phyloP scores from a whole-genome alignment of 1,284 basidiomycete species.

The Trametes sp. region DNA sequence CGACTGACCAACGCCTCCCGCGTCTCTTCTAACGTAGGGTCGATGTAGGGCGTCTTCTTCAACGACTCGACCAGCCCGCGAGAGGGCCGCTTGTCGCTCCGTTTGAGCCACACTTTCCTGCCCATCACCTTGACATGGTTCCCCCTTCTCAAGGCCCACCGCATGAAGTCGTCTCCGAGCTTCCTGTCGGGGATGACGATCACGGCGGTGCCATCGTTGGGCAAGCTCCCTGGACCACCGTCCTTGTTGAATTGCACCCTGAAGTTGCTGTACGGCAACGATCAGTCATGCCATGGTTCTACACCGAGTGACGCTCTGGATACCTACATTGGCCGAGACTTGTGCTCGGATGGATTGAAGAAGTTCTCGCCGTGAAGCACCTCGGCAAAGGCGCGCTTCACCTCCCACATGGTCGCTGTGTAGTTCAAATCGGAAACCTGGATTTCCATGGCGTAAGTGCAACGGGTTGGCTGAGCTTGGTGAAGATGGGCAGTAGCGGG shows the following conservation, averaged over 20 bases:
- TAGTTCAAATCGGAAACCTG: constrained; percentile 19
- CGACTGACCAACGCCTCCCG: constrained; percentile 50
- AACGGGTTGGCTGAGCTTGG: background rate
- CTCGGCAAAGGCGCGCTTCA: constrained; percentile 59
- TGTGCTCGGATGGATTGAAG: constrained; percentile 44
- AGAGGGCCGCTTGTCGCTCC: constrained; percentile 20
- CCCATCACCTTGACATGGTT: constrained; percentile 50
- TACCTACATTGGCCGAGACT: constrained; percentile 42
- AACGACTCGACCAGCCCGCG: constrained; percentile 23
- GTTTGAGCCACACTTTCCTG: constrained; percentile 32
- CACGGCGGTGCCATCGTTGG: constrained; percentile 63
- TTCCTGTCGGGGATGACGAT: constrained; percentile 53
- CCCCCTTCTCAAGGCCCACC: constrained; percentile 45
- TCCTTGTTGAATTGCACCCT: constrained; percentile 55
- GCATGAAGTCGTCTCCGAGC: constrained; percentile 56
- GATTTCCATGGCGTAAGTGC: constrained; percentile 54
- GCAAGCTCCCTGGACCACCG: constrained; percentile 51
- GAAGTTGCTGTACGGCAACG: constrained; percentile 52
- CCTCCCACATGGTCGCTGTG: constrained; percentile 56
- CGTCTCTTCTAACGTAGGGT: constrained; percentile 64
- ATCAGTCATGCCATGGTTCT: background rate
- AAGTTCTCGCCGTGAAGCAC: constrained; percentile 65
- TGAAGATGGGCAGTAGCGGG: no score
- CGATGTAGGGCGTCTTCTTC: constrained; percentile 65
- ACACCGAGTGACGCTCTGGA: background rate